These are phyloP conservation scores for Pseudonitzschia delicatissima DNA, from an alignment of 108 stramenopile species.

Conservation along the genomic window DNA sequence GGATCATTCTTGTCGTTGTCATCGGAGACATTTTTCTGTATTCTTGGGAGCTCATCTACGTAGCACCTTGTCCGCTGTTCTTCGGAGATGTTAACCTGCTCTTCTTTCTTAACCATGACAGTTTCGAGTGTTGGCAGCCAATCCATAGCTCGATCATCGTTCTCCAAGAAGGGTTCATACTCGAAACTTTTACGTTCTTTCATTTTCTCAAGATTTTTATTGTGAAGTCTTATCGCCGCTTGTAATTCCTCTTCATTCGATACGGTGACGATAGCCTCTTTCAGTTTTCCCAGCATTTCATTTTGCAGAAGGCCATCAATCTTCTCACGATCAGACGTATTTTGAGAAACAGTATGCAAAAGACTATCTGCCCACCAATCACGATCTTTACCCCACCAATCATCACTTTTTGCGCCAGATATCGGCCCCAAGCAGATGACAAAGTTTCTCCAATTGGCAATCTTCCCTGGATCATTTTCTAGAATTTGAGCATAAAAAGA, in stretches of 20 bases:
- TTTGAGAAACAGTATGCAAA: slow-evolving; percentile 3
- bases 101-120: background rate
- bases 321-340: background rate
- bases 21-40: background rate
- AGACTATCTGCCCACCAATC: slow-evolving; percentile 32
- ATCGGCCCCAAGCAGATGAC: slow-evolving; percentile 18
- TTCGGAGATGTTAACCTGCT: background rate
- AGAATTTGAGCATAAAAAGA: slow-evolving; percentile 16
- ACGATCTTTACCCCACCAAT: slow-evolving; percentile 13
- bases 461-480: slow-evolving; percentile 27
- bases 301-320: slow-evolving; percentile 6
- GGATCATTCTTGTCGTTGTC: background rate
- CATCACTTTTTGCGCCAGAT: slow-evolving; percentile 1
- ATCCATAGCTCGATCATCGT: background rate
- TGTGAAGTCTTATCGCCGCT: no score
- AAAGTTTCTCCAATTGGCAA: slow-evolving; percentile 26
- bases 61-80: slow-evolving; percentile 7
- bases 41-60: background rate
- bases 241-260: no score
- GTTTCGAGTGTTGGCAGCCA: slow-evolving; percentile 3
- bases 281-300: background rate
- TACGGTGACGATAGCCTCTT: background rate
- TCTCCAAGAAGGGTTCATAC: no score
- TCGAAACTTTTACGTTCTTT: no score
- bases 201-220: no score